These are phyloP conservation scores for Aureobasidium sp. DNA, from an alignment of 2,329 filamentous ascomycete genomes.

Conservation along the genomic window DNA sequence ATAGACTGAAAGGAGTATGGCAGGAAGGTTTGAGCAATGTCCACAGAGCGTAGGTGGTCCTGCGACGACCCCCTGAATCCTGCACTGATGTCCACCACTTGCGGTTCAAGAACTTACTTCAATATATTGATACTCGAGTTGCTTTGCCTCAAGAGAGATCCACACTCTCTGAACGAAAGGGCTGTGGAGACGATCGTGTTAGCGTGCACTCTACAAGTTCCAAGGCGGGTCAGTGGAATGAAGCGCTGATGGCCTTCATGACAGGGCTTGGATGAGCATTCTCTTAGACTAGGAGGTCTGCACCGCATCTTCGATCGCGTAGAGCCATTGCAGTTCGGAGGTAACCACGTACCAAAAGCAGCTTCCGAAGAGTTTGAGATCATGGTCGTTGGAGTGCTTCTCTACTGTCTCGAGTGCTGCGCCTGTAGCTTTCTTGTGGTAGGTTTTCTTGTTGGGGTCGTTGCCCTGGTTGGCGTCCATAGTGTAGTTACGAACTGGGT, in stretches of 20 bases:
- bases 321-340: no score
- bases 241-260: neutral
- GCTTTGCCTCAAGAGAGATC: conserved; percentile 77
- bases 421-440: conserved; percentile 64
- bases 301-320: no score
- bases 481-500: no score
- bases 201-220: neutral
- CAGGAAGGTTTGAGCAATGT: neutral
- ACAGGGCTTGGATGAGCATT: neutral
- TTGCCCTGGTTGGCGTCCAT: conserved; percentile 38
- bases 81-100: neutral
- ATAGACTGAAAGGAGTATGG: neutral
- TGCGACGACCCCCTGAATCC: neutral
- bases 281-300: neutral
- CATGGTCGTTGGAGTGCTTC: conserved; percentile 59
- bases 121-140: conserved; percentile 73
- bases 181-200: conserved; percentile 31
- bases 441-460: conserved; percentile 52
- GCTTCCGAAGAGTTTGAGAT: conserved; percentile 70
- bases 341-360: conserved; percentile 60
- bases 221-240: neutral
- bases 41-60: neutral
- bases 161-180: conserved; percentile 83
- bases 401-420: conserved; percentile 59
- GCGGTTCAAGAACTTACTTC: conserved; percentile 35